Base-by-base conservation (phyloP, 23 red algal species). In the Gracilaria gracilis region DNA sequence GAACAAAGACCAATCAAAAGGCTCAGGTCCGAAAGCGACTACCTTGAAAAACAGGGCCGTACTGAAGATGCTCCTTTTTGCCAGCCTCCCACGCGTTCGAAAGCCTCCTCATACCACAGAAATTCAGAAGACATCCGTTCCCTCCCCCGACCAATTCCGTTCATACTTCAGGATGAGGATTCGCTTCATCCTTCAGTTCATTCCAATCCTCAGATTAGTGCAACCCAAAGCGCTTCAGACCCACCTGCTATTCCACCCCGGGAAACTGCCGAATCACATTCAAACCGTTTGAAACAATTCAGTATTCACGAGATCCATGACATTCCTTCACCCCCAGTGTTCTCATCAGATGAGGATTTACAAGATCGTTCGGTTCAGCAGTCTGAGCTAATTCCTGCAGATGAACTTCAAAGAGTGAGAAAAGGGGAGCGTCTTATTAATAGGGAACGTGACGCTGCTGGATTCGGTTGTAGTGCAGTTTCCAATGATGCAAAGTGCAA, bases 321-420 rank as follows among this genome's bases (percentile, higher is more conserved):
- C 9, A 50, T 77, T 31, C 72, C 72, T 29, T 77, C 72, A 46
- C 72, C 72, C 31, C 72, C 72, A 0, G 39, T 77, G 4, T 77
- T 77, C 50, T 50, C 72, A n/a, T 77, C 72, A 19, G 72, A 77
- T 77, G 72, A 77, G 50, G 72, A 77, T 51, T 3, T 44, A 12
- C 20, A 0, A 17, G 3, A 32, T 19, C 31, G 3, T 37, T 38
- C 37, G 31, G 64, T 69, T 28, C 16, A 69, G 3, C 27, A 37
- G 20, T 32, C 33, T 64, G 59, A 32, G 2, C 19, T 19, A 2
- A 2, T 24, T 64, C 24, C 59, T 2, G 24, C 24, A 3, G 4
- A 2, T 32, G 28, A 31, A 64, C n/a, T 31, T 69, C 64, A 34
- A 37, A 24, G 31, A 69, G 9, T 32, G 31, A 37, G 16, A 38